Base-by-base conservation (phyloP, 805 yeast genomes). In the Candida ipomoeae region DNA sequence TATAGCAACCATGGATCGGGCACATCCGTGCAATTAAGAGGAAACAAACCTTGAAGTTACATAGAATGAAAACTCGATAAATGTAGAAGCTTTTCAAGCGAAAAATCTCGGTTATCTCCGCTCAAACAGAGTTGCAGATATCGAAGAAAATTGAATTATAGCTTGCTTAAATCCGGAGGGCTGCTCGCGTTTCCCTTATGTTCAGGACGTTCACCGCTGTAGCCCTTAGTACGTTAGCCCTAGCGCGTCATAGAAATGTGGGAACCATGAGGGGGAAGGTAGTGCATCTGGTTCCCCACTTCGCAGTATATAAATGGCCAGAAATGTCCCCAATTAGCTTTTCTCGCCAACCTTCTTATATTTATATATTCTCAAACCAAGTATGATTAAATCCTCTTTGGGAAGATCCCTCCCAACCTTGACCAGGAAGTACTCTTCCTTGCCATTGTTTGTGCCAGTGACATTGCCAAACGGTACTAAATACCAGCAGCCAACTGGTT, bases 401-500 rank as follows among this genome's bases (percentile, higher is more conserved):
- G 46, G 51, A 40, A 50, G 17, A 21, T 18, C 50, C 7, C 5
- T 23, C 8, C 35, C 42, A 10, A n/a, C 36, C 26, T 37, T 44
- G 29, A 18, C 37, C 34, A 36, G 40, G 31, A 36, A 31, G 17
- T 37, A 44, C 31, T 44, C 48, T 31, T 47, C 54, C 13, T 61
- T 66, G 56, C 74, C 77, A 23, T 65, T 74, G 58, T 55, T 77
- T 3, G 72, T 74, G 8, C 70, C 70, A 33, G 67, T 85, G 55
- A 78, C 76, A 7, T 70, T 83, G 58, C 96, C 96, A 56, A 86
- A 85, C 61, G 96, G 96, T 40, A 70, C 71, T 32, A 70, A 75
- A 34, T 86, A 85, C 63, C 76, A 81, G 46, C 95, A 87, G 73
- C 96, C 96, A 60, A 84, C 87, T 10, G 97, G 97, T 55, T 73